Percentiles rank a stretch among this genome's conserved stretches.
These are phyloP conservation scores for Inonotus obliquus DNA, from an alignment of 1,284 basidiomycete species.

Conservation along the genomic window DNA sequence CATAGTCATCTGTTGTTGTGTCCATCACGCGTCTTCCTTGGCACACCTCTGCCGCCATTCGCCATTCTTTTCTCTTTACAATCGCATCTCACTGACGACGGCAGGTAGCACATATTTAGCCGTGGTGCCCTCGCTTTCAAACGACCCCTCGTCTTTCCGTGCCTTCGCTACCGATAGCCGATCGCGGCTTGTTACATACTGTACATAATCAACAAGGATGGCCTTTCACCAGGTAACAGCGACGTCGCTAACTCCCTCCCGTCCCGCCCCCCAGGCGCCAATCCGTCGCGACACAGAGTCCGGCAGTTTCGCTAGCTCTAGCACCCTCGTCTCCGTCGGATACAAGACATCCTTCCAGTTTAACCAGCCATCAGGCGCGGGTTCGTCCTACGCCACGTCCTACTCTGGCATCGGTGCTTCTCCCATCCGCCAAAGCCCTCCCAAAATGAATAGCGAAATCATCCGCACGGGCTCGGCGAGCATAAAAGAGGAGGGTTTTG, in stretches of 20 bases:
- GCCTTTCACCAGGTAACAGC: slow-evolving; percentile 44
- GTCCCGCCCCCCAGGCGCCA: slow-evolving; percentile 66
- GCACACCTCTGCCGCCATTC: neutral
- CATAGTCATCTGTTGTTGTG: neutral
- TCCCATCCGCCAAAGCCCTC: slow-evolving; percentile 50
- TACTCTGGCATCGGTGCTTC: slow-evolving; percentile 76
- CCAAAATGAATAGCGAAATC: slow-evolving; percentile 38
- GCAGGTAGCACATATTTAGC: neutral
- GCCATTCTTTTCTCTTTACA: neutral
- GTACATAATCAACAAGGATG: slow-evolving; percentile 11
- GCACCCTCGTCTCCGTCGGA: slow-evolving; percentile 43
- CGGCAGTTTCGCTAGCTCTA: slow-evolving; percentile 33
- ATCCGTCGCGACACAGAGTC: slow-evolving; percentile 40
- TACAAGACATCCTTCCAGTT: slow-evolving; percentile 57
- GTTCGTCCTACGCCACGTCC: slow-evolving; percentile 52
- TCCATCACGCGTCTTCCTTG: neutral
- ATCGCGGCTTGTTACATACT: slow-evolving; percentile 2
- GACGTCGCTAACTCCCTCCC: slow-evolving; percentile 47
- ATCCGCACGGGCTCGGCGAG: slow-evolving; percentile 68
- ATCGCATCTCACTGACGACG: neutral
- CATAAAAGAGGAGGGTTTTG: slow-evolving; percentile 87
- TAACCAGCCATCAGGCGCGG: slow-evolving; percentile 41
- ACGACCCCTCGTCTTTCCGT: neutral
- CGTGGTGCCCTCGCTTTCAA: neutral
- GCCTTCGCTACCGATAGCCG: slow-evolving; percentile 6